Base-by-base conservation (phyloP, 306 rosid genomes). In the Prunus armeniaca region DNA sequence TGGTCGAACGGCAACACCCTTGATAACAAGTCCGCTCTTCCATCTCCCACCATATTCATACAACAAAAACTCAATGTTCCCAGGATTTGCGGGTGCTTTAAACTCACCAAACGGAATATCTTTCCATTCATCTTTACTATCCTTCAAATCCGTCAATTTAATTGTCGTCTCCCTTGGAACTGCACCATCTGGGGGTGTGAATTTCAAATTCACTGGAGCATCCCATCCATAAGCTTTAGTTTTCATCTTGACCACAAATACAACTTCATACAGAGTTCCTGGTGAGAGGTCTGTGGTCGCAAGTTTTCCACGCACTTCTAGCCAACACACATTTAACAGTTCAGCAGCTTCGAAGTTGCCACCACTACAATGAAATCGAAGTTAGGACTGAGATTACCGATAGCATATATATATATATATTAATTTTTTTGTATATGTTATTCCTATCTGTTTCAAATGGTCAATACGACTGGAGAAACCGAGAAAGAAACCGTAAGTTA, bases 11-110 rank as follows among this genome's bases (percentile, higher is more conserved):
- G 64, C 47, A 63, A 88, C 68, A 1, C 91, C 97, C 86, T 82
- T 86, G 80, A 91, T 77, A 71, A 88, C 2, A 69, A 91, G 90
- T 28, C 97, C 97, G 2, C 65, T 78, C 88, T 91, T 94, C 97
- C 98, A 91, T 2, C 8, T 17, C 38, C 87, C 90, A 62, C 77
- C 75, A 76, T 77, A 52, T 70, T 92, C 97, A 79, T 73, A 84
- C 86, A 94, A 13, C 19, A 88, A 72, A 65, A 90, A 22, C 46
- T 90, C 86, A 38, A 90, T 84, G 46, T 86, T 76, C 0, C 92
- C 92, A 5, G 1, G 57, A 19, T 81, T 81, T 32, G 78, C 77
- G 4, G 67, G 60, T 20, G 85, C 72, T 34, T 28, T 66, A 45
- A 90, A 89, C 75, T 85, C 84, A 8, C 97, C 95, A 0, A 75